A percentile compares a stretch with the other conserved stretches of the same genome.
phyloP scores from a whole-genome alignment of 305 asterid species.

The Solanum hybrid region DNA sequence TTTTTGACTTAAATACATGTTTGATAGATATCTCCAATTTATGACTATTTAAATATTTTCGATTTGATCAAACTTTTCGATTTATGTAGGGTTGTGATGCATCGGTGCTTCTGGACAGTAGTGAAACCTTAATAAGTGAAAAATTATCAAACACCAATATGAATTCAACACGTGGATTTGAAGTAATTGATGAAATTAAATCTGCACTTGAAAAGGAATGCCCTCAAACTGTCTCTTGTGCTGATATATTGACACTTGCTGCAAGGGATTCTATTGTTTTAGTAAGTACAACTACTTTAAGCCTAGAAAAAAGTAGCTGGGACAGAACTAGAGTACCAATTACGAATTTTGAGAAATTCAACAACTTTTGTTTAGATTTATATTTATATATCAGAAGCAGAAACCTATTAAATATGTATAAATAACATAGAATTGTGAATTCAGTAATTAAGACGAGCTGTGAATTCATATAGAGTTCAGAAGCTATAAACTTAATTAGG shows the following conservation, averaged over 20 bases:
- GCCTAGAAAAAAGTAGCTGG: background rate
- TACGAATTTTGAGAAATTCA: background rate
- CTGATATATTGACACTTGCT: slow-evolving; percentile 32
- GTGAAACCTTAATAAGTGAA: slow-evolving; percentile 28
- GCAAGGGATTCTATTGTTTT: slow-evolving; percentile 31
- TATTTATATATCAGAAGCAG: background rate
- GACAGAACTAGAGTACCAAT: background rate
- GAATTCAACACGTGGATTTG: slow-evolving; percentile 51
- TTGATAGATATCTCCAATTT: too few species aligned
- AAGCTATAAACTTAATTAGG: background rate
- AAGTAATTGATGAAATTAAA: slow-evolving; percentile 54
- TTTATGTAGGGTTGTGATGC: slow-evolving; percentile 14
- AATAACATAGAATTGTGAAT: background rate
- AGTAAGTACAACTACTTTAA: slow-evolving; percentile 16
- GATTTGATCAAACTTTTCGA: background rate
- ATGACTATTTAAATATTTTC: background rate
- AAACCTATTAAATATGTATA: background rate
- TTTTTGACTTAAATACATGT: background rate
- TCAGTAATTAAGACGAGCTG: background rate
- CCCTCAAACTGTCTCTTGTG: slow-evolving; percentile 55
- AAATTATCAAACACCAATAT: slow-evolving; percentile 38
- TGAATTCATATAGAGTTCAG: background rate
- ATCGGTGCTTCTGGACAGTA: slow-evolving; percentile 42
- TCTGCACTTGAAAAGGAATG: slow-evolving; percentile 40
- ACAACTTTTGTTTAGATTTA: background rate